phyloP scores from a whole-genome alignment of 805 yeast species.

The Yarrowia bubula region DNA sequence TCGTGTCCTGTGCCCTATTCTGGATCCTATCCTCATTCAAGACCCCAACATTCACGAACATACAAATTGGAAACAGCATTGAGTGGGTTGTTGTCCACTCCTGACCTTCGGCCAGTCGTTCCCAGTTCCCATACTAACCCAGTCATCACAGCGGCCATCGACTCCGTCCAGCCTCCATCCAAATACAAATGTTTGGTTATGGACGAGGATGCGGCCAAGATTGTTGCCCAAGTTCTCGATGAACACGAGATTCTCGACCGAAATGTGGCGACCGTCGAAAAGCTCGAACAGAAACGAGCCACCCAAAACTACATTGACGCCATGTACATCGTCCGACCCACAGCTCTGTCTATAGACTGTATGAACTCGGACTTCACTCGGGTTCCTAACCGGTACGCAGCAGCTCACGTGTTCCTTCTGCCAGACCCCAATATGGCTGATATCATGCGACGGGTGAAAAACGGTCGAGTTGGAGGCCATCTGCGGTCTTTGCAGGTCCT shows the following conservation, averaged over 20 bases:
- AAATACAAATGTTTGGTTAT: constrained; percentile 50
- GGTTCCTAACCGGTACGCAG: constrained; percentile 67
- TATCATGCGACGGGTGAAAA: constrained; percentile 33
- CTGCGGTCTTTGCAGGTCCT: constrained; percentile 43
- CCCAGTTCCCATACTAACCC: neutral
- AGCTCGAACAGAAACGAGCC: constrained; percentile 59
- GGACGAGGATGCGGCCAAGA: constrained; percentile 53
- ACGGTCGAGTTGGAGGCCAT: constrained; percentile 34
- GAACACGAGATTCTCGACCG: constrained; percentile 40
- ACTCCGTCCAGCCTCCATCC: constrained; percentile 20
- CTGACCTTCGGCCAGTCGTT: neutral
- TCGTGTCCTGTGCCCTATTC: too few relatives aligned
- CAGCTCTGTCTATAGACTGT: constrained; percentile 67
- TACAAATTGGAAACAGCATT: too few relatives aligned
- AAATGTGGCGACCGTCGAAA: constrained; percentile 52
- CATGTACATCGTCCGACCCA: constrained; percentile 72
- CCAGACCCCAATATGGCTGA: constrained; percentile 42
- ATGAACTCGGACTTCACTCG: constrained; percentile 68
- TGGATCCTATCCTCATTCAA: too few relatives aligned
- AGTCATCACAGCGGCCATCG: constrained; percentile 16
- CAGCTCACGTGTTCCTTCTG: constrained; percentile 68
- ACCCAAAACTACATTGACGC: constrained; percentile 70
- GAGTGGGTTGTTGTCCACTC: too few relatives aligned
- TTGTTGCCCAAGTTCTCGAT: constrained; percentile 48
- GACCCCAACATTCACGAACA: too few relatives aligned